Evolutionary conservation across 495 filamentous ascomycete genomes (phyloP).

Genomic region (Penicillium diatomitis): DNA sequence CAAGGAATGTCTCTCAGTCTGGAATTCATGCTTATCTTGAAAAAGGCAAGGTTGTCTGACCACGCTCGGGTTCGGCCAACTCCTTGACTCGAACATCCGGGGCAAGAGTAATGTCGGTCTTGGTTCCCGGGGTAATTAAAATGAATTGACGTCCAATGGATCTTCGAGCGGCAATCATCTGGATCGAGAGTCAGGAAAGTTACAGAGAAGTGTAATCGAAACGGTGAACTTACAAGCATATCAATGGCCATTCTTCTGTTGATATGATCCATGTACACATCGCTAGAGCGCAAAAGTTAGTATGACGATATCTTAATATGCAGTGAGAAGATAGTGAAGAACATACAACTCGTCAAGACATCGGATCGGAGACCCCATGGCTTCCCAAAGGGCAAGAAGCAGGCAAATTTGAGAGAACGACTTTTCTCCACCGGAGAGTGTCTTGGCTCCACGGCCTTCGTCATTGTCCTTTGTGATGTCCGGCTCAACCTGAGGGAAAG

Average conservation of each 20-base stretch:
- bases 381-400: conserved; percentile 88
- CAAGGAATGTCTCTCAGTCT: neutral
- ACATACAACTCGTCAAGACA: conserved; percentile 91
- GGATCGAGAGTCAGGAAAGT: conserved; percentile 6
- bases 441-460: conserved; percentile 73
- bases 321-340: neutral
- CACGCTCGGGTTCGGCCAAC: conserved; percentile 58
- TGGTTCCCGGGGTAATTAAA: conserved; percentile 89
- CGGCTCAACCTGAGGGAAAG: conserved; percentile 51
- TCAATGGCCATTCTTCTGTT: conserved; percentile 89
- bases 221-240: conserved; percentile 67
- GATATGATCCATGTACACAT: conserved; percentile 98
- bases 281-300: conserved; percentile 30
- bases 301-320: too few species aligned
- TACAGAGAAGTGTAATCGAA: neutral
- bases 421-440: conserved; percentile 91
- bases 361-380: conserved; percentile 89
- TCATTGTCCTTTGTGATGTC: conserved; percentile 62
- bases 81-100: conserved; percentile 80
- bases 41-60: conserved; percentile 33
- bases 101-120: conserved; percentile 56
- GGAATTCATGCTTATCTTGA: conserved; percentile 1
- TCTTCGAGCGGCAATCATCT: conserved; percentile 75
- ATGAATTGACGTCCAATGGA: conserved; percentile 90
- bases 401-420: conserved; percentile 96